These are phyloP conservation scores for Ascoidea tarda DNA, from an alignment of 805 yeast genomes.

Conservation along the genomic window DNA sequence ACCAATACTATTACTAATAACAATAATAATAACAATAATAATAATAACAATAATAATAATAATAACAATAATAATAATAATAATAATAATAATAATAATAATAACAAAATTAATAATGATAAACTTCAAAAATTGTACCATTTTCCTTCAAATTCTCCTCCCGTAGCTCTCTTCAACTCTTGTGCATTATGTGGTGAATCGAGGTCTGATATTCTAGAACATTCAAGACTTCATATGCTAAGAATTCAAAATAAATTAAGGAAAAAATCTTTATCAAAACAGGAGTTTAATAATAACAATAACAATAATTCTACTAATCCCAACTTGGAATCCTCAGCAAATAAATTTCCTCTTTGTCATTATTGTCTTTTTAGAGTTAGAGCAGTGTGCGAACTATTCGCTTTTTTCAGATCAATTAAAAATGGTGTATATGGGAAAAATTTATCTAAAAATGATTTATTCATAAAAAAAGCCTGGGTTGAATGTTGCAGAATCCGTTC, in stretches of 20 bases:
- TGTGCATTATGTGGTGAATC: slow-evolving; percentile 81
- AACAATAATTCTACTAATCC: slow-evolving; percentile 1
- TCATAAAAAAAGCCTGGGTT: slow-evolving; percentile 44
- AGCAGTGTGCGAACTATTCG: slow-evolving; percentile 71
- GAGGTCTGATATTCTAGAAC: slow-evolving; percentile 55
- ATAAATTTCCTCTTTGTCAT: slow-evolving; percentile 60
- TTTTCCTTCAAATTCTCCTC: slow-evolving; percentile 16
- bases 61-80: slow-evolving; percentile 8
- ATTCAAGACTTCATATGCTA: slow-evolving; percentile 62
- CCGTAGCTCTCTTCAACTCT: slow-evolving; percentile 61
- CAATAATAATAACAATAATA: slow-evolving; percentile 2
- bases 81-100: slow-evolving; percentile 3
- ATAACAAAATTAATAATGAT: background rate
- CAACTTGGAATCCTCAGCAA: slow-evolving; percentile 18
- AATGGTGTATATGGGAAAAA: slow-evolving; percentile 46
- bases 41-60: background rate
- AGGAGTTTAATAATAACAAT: background rate
- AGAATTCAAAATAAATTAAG: slow-evolving; percentile 24
- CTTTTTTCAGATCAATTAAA: slow-evolving; percentile 53
- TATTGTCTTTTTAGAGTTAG: slow-evolving; percentile 71
- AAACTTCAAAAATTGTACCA: slow-evolving; percentile 10
- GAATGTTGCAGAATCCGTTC: slow-evolving; percentile 51
- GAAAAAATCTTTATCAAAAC: slow-evolving; percentile 10
- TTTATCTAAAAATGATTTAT: slow-evolving; percentile 16
- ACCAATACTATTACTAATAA: background rate